Conservation (phyloP, 257 asterid species). For the Solanum boliviense region DNA sequence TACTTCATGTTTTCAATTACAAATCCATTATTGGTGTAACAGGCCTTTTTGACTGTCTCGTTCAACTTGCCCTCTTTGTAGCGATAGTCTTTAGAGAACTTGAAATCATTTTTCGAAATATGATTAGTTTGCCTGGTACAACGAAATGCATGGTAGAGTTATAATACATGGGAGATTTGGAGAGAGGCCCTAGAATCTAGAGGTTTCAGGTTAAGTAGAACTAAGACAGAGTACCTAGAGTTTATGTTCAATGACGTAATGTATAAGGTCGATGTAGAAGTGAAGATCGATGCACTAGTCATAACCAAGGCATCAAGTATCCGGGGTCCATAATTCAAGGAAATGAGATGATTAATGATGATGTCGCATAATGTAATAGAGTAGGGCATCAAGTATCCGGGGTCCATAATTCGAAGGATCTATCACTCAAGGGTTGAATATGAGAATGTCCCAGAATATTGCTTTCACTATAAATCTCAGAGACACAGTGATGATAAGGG, state of each 20-base stretch:
- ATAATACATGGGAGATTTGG: neutral
- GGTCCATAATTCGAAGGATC: neutral
- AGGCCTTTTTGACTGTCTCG: neutral
- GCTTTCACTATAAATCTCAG: neutral
- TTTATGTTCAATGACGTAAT: too few species aligned
- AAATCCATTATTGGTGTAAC: neutral
- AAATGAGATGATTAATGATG: too few species aligned
- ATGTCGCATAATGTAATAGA: neutral
- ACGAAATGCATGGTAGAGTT: neutral
- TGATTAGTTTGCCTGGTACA: neutral
- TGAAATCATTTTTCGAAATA: too few species aligned
- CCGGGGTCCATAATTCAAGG: neutral
- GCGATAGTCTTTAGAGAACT: neutral
- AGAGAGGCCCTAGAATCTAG: neutral
- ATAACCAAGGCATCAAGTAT: neutral
- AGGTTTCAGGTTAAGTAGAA: neutral
- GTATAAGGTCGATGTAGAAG: neutral
- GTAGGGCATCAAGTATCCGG: too few species aligned
- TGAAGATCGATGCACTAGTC: neutral
- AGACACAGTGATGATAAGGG: neutral
- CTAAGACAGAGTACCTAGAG: neutral
- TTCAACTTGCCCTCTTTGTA: neutral
- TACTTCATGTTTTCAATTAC: neutral
- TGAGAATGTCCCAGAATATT: neutral
- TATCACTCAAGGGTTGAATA: neutral